Evolutionary conservation across 495 filamentous ascomycete genomes (phyloP), one percentile per base, ranked within the genome.

Genomic region (Penicillium fimorum): DNA sequence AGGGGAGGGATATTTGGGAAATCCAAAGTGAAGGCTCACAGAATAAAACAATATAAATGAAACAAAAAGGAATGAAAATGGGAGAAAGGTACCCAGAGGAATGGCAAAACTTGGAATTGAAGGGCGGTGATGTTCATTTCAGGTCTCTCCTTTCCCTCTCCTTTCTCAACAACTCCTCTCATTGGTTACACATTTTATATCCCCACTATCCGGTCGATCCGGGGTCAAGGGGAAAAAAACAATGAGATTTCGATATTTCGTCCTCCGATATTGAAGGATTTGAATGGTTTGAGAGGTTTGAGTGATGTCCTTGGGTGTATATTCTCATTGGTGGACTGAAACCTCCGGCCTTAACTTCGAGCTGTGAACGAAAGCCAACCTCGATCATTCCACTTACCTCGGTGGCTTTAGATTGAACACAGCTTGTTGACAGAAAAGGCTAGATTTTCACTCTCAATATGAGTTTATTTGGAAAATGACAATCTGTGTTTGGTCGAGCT

Each of bases 141-240:
- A 42, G 25, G 13, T 30, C 53, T n/a, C 47, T 38, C 27, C 47
- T 50, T 18, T 38, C 3, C 47, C 9, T 30, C 30, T 33, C 30
- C 30, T 33, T 33, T 33, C 30, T 33, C 37, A 37, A 32, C 29
- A 17, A 24, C 13, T 1, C 33, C 53, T 30, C 18, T 62, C 2
- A 67, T 59, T 60, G 64, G 61, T 38, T 53, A 57, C 59, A 60
- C 59, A 18, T 37, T 8, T 56, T 54, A 55, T 60, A 53, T 45
- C 59, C 62, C 62, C 61, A 65, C 64, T 12, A 54, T 62, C 62
- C 62, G 55, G 63, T 61, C 65, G 65, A 68, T 68, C 65, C 58
- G 65, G 65, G 65, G 63, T 68, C 59, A 58, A 49, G 43, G 30
- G 38, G 53, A 29, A 41, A 22, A 30, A 38, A 47, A 46, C 3